Percentiles rank a stretch among this genome's conserved stretches.
phyloP scores from a whole-genome alignment of 805 yeast genomes.

The Dipodascus geniculatus region DNA sequence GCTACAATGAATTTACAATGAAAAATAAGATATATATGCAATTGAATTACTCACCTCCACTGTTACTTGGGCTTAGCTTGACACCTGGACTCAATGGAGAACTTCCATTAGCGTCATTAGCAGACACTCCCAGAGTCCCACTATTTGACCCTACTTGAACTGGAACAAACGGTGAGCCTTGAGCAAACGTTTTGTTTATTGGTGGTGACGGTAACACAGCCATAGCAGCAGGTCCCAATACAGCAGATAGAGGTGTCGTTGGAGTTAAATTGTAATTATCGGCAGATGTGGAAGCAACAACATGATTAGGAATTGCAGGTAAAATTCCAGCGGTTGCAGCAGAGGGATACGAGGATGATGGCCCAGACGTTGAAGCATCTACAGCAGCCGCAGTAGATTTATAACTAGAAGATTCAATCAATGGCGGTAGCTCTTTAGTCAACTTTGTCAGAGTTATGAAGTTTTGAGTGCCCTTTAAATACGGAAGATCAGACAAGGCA shows the following conservation, averaged over 20 bases:
- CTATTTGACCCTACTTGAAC: background rate
- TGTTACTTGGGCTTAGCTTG: background rate
- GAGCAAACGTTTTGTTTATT: slow-evolving; percentile 10
- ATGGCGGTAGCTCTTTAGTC: slow-evolving; percentile 84
- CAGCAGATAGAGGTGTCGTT: slow-evolving; percentile 30
- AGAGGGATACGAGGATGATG: background rate
- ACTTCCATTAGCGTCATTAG: background rate
- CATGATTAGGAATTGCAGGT: slow-evolving; percentile 7
- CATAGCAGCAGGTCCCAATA: slow-evolving; percentile 30
- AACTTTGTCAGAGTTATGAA: slow-evolving; percentile 75
- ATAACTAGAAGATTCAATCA: slow-evolving; percentile 57
- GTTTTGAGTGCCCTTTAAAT: slow-evolving; percentile 65
- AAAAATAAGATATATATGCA: background rate
- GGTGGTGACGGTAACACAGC: slow-evolving; percentile 16
- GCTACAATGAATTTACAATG: background rate
- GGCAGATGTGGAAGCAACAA: slow-evolving; percentile 7
- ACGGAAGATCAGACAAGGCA: slow-evolving; percentile 71
- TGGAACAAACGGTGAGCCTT: background rate
- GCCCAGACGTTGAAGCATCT: slow-evolving; percentile 6
- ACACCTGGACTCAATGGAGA: background rate
- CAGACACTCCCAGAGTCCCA: background rate
- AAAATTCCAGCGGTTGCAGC: slow-evolving; percentile 2
- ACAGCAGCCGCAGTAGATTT: slow-evolving; percentile 13
- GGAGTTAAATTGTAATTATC: slow-evolving; percentile 12
- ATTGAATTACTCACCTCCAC: background rate